Evolutionary conservation across 2,329 filamentous ascomycete genomes (phyloP).

Genomic region (Lecanicillium sp.): DNA sequence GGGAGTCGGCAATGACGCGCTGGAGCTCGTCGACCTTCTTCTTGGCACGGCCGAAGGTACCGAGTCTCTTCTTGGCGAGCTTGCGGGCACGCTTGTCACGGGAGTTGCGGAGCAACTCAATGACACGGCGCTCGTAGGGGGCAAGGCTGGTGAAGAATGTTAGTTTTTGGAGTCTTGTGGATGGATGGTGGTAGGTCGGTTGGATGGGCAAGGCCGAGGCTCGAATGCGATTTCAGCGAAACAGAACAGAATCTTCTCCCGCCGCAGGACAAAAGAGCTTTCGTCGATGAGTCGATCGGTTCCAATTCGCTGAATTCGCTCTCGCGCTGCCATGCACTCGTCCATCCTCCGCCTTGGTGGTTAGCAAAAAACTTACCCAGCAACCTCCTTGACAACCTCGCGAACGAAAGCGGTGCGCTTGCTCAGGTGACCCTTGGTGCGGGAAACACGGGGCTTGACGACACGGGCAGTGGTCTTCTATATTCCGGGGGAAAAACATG

Average conservation of each 20-base stretch:
- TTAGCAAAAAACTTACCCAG: constrained; percentile 58
- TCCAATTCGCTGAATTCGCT: too few relatives aligned
- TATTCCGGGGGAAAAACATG: constrained; percentile 28
- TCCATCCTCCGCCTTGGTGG: too few relatives aligned
- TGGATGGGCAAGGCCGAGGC: not conserved
- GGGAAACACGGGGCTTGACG: constrained; percentile 69
- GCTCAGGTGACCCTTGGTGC: constrained; percentile 91
- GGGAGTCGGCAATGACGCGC: constrained; percentile 94
- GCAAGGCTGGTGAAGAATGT: constrained; percentile 53
- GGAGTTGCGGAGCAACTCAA: constrained; percentile 97
- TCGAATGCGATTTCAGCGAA: too few relatives aligned
- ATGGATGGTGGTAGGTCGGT: not conserved
- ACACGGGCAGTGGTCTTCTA: constrained; percentile 80
- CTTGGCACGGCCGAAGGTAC: constrained; percentile 98
- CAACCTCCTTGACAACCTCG: constrained; percentile 97
- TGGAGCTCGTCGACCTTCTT: constrained; percentile 99
- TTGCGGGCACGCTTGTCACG: constrained; percentile 99
- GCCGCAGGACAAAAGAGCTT: too few relatives aligned
- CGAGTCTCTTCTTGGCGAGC: constrained; percentile 99
- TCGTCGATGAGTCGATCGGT: too few relatives aligned
- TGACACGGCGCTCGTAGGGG: constrained; percentile 96
- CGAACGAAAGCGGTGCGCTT: constrained; percentile 96
- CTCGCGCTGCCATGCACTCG: not conserved
- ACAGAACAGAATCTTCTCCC: too few relatives aligned
- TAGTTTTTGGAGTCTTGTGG: constrained; percentile 15